A percentile compares a stretch with the other conserved stretches of the same genome.
phyloP scores from a whole-genome alignment of 75 land plant genomes.

The Sequoiadendron giganteum region DNA sequence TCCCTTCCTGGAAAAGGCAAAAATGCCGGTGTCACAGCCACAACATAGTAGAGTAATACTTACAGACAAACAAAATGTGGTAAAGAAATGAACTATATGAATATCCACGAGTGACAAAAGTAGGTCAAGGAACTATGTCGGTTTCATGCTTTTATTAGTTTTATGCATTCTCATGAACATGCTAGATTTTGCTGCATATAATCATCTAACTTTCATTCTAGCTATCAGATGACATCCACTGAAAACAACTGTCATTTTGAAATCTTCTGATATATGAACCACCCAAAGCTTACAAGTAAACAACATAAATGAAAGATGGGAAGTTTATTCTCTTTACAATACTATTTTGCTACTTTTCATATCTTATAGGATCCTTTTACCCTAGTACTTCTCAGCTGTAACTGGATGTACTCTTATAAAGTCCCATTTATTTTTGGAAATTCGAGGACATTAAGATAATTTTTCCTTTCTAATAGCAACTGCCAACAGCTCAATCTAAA shows the following conservation, averaged over 20 bases:
- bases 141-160: background rate
- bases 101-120: background rate
- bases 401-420: no score
- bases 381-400: no score
- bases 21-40: background rate
- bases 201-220: background rate
- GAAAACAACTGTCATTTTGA: background rate
- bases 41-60: background rate
- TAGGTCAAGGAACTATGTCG: background rate
- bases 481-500: no score
- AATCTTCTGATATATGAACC: background rate
- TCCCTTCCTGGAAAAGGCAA: conserved; percentile 62
- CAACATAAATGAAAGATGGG: background rate
- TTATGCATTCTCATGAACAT: background rate
- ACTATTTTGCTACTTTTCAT: no score
- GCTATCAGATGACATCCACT: background rate
- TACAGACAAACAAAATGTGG: background rate
- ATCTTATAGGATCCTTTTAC: no score
- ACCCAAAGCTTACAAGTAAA: background rate
- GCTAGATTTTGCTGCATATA: background rate
- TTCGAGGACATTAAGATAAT: no score
- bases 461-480: no score
- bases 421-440: no score
- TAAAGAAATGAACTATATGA: background rate
- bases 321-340: no score